Percentiles rank a stretch among this genome's conserved stretches.
Conservation (phyloP, 352 stramenopile genomes). For the Plasmopara muralis region DNA sequence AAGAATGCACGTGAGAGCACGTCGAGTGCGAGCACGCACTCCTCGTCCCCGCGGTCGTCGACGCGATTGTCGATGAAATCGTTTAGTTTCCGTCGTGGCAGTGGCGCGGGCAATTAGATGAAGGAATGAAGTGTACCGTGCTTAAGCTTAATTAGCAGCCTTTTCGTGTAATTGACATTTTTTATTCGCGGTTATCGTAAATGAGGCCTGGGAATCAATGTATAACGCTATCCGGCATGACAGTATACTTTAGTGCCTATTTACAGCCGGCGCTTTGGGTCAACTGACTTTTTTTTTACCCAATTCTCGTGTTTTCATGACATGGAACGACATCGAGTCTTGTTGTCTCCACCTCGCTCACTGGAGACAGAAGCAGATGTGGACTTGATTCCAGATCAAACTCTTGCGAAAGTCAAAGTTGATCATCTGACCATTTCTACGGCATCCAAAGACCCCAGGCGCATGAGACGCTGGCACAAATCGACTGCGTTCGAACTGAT, state of each 20-base stretch:
- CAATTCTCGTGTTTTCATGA: slow-evolving; percentile 1
- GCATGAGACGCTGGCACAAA: slow-evolving; percentile 15
- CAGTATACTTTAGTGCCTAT: too few species aligned
- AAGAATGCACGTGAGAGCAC: not conserved
- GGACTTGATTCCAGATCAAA: slow-evolving; percentile 16
- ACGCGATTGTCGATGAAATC: slow-evolving; percentile 65
- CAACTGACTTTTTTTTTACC: too few species aligned
- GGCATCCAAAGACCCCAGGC: slow-evolving; percentile 7
- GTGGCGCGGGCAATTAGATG: slow-evolving; percentile 43
- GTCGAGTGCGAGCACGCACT: slow-evolving; percentile 56
- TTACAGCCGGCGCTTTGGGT: too few species aligned
- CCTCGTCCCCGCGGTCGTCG: slow-evolving; percentile 50
- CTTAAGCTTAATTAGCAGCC: slow-evolving; percentile 3
- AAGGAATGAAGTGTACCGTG: slow-evolving; percentile 24
- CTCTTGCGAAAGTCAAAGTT: slow-evolving; percentile 17
- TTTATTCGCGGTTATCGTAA: too few species aligned
- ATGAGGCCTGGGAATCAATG: too few species aligned
- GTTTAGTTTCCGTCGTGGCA: slow-evolving; percentile 62
- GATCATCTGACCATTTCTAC: slow-evolving; percentile 13
- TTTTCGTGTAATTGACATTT: too few species aligned
- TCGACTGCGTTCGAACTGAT: slow-evolving; percentile 15
- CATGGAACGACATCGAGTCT: slow-evolving; percentile 22
- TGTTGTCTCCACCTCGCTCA: slow-evolving; percentile 10
- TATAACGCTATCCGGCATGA: too few species aligned
- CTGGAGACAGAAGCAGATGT: slow-evolving; percentile 16